These are phyloP conservation scores for Colletotrichum zoysiae DNA, from an alignment of 2,329 filamentous ascomycete genomes.

Conservation along the genomic window DNA sequence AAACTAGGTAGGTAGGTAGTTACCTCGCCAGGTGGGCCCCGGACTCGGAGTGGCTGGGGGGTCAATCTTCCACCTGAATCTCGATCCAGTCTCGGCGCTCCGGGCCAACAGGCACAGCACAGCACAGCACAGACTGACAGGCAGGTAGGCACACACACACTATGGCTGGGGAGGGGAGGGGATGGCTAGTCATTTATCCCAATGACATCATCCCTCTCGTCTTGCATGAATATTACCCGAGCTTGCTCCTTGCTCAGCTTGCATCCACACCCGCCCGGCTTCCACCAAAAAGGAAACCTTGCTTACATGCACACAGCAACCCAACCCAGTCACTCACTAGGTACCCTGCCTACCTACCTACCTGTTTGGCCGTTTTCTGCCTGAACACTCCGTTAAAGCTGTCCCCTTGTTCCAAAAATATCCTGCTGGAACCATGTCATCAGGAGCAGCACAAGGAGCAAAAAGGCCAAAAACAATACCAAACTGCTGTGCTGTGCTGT, in stretches of 20 bases:
- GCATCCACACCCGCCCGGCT: conserved; percentile 3
- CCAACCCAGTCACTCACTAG: too few relatives aligned
- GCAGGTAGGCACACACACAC: not conserved
- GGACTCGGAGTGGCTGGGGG: not conserved
- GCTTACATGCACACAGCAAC: not conserved
- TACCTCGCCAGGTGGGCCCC: too few relatives aligned
- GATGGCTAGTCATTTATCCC: conserved; percentile 26
- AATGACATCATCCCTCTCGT: conserved; percentile 35
- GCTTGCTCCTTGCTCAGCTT: conserved; percentile 9
- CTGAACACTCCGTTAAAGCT: not conserved
- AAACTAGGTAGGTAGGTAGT: too few relatives aligned
- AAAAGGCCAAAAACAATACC: not conserved
- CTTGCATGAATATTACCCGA: conserved; percentile 20
- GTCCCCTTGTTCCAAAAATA: conserved; percentile 22
- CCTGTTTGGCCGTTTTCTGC: not conserved
- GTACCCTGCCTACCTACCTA: too few relatives aligned
- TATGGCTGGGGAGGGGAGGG: not conserved
- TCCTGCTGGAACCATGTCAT: not conserved
- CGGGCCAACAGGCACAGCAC: conserved; percentile 8
- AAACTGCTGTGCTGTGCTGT: not conserved
- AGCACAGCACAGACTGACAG: too few relatives aligned
- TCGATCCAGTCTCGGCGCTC: conserved; percentile 25
- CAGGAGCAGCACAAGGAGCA: not conserved
- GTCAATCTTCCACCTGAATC: conserved; percentile 24
- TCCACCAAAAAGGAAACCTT: not conserved